phyloP scores from a whole-genome alignment of 352 stramenopile genomes.

The Thalassiosira livingstoniorum region DNA sequence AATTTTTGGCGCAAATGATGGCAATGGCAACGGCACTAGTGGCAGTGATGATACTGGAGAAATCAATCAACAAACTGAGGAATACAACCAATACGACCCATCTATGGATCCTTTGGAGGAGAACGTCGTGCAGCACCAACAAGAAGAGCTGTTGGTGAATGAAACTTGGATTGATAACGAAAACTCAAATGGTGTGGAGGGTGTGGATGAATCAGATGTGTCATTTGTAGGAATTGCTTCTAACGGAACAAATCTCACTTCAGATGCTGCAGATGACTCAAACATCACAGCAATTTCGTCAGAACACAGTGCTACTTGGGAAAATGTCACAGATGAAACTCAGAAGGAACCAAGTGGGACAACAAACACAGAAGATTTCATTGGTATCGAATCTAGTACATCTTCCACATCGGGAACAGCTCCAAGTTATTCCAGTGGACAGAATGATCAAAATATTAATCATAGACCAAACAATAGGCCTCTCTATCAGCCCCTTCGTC shows the following conservation, averaged over 20 bases:
- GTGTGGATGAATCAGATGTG: no score
- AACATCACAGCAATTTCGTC: no score
- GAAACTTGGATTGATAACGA: no score
- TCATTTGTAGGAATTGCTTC: no score
- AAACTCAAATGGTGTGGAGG: no score
- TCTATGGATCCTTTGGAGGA: neutral
- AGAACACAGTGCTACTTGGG: neutral
- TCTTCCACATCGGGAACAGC: neutral
- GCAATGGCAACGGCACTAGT: neutral
- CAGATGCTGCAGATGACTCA: no score
- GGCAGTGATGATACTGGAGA: neutral
- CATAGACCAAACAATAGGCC: neutral
- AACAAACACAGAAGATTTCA: neutral
- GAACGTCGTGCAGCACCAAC: neutral
- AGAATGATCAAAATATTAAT: neutral
- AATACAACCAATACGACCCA: neutral
- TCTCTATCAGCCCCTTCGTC: constrained; percentile 74
- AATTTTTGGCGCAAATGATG: neutral
- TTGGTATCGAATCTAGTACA: neutral
- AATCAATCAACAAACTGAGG: neutral
- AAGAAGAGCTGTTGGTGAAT: no score
- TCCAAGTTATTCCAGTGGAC: neutral
- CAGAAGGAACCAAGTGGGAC: neutral
- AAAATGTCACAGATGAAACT: neutral
- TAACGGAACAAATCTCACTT: no score